A percentile compares a stretch with the other conserved stretches of the same genome.
These are phyloP conservation scores for Chaetomium sp. DNA, from an alignment of 2,329 filamentous ascomycete genomes.

Conservation along the genomic window DNA sequence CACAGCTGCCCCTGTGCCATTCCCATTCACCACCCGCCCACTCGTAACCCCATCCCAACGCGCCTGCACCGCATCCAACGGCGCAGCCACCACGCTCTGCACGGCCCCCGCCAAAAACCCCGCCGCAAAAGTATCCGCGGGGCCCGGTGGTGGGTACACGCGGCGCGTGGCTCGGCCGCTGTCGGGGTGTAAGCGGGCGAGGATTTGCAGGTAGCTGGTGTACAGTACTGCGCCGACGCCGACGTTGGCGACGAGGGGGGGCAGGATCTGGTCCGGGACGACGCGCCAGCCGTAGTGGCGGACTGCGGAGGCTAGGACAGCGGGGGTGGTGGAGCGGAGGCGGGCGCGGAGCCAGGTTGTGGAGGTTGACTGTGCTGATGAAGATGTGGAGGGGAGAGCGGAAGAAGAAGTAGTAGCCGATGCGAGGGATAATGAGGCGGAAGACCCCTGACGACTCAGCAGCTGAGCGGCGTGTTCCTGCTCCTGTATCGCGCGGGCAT, in stretches of 20 bases:
- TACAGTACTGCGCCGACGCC: constrained; percentile 69
- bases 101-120: constrained; percentile 62
- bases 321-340: constrained; percentile 60
- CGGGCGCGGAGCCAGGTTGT: constrained; percentile 39
- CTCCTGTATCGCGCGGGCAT: constrained; percentile 48
- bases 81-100: constrained; percentile 66
- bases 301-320: constrained; percentile 61
- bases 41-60: constrained; percentile 49
- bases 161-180: constrained; percentile 51
- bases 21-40: constrained; percentile 32
- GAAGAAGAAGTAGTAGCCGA: too few relatives aligned
- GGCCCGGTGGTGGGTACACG: constrained; percentile 62
- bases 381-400: neutral
- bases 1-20: constrained; percentile 25
- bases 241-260: constrained; percentile 67
- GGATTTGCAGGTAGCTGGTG: constrained; percentile 65
- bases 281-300: constrained; percentile 66
- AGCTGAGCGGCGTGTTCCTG: constrained; percentile 30
- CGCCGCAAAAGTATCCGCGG: constrained; percentile 58
- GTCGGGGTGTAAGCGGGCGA: constrained; percentile 60
- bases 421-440: too few relatives aligned
- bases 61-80: constrained; percentile 68
- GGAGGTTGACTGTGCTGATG: constrained; percentile 17
- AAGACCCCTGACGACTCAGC: neutral
- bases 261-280: constrained; percentile 69